Evolutionary conservation across 768 basidiomycete species (phyloP).

Genomic region (Phylloporus rhodoxanthus): DNA sequence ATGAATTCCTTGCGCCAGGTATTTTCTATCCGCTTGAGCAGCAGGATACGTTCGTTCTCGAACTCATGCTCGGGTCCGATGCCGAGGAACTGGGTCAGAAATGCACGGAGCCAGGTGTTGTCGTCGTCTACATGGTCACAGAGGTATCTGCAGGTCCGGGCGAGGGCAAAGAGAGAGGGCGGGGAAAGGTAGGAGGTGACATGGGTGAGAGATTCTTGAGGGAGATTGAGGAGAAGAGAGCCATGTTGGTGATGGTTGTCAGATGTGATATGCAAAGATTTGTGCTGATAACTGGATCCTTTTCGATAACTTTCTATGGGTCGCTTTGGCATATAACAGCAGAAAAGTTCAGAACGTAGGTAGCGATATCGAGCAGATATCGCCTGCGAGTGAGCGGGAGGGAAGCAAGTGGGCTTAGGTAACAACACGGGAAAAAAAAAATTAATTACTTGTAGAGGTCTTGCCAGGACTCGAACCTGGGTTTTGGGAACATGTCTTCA

Average conservation of each 20-base stretch:
- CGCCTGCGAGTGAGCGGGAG: constrained; percentile 19
- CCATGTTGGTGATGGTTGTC: constrained; percentile 44
- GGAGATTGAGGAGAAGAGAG: constrained; percentile 49
- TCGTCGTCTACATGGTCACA: constrained; percentile 68
- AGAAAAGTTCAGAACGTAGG: constrained; percentile 8
- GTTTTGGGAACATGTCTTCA: constrained; percentile 28
- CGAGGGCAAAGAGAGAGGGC: constrained; percentile 52
- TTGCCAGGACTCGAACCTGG: constrained; percentile 31
- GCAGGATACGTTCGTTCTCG: constrained; percentile 36
- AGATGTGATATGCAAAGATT: constrained; percentile 17
- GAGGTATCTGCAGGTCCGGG: constrained; percentile 45
- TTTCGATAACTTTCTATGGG: constrained; percentile 38
- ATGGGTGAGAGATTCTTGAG: constrained; percentile 68
- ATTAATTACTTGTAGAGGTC: too few species aligned
- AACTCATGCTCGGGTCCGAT: constrained; percentile 60
- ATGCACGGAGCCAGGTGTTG: constrained; percentile 75
- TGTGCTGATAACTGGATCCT: constrained; percentile 29
- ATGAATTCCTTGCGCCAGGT: constrained; percentile 72
- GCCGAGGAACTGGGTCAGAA: constrained; percentile 60
- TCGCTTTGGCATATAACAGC: constrained; percentile 65
- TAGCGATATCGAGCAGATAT: constrained; percentile 22
- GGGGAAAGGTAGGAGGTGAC: constrained; percentile 71
- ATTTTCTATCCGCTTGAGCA: constrained; percentile 50
- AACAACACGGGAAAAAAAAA: not conserved
- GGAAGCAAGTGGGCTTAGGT: too few species aligned